Evolutionary conservation across 2,329 filamentous ascomycete species (phyloP).

Genomic region (Rhynchosporium graminicola): DNA sequence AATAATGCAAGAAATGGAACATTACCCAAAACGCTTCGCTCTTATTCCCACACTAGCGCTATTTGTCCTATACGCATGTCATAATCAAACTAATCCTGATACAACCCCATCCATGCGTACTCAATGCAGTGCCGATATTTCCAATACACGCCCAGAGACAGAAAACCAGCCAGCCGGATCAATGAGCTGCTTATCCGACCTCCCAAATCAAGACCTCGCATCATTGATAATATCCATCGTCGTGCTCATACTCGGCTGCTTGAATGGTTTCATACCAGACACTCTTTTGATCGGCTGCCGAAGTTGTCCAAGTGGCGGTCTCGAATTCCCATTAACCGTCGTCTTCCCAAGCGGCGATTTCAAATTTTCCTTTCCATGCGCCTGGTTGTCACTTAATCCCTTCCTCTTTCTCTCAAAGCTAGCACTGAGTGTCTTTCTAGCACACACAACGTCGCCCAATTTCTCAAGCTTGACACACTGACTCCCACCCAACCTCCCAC

Average conservation of each 20-base stretch:
- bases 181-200: not conserved
- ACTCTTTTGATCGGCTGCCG: conserved; percentile 54
- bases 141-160: not conserved
- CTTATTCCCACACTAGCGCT: not conserved
- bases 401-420: conserved; percentile 18
- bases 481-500: conserved; percentile 8
- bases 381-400: conserved; percentile 24
- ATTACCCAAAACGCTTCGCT: conserved; percentile 22
- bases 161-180: not conserved
- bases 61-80: not conserved
- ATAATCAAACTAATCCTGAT: not conserved
- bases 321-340: conserved; percentile 1
- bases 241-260: conserved; percentile 29
- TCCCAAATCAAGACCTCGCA: conserved; percentile 12
- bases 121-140: not conserved
- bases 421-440: not conserved
- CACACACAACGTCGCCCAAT: conserved; percentile 20
- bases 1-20: not conserved
- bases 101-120: conserved; percentile 4
- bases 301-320: conserved; percentile 6
- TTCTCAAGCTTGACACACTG: conserved; percentile 11
- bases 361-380: conserved; percentile 11
- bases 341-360: not conserved
- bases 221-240: conserved; percentile 80
- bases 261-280: conserved; percentile 60